Evolutionary conservation across 768 basidiomycete genomes (phyloP).

Genomic region (Hemileccinum impolitum): DNA sequence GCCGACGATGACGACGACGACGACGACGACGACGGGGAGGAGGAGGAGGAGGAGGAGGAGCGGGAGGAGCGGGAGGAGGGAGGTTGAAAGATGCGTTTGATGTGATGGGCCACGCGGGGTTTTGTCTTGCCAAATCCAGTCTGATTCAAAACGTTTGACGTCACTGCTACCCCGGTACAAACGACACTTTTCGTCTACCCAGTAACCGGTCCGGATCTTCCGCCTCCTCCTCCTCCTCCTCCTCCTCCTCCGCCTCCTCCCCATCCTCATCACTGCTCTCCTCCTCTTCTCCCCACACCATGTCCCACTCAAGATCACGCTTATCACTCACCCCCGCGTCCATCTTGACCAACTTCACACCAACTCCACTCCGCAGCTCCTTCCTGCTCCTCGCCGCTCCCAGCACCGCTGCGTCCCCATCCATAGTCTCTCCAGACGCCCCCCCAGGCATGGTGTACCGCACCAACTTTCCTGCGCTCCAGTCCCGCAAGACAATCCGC

Average conservation of each 20-base stretch:
- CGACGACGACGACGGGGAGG: conserved; percentile 8
- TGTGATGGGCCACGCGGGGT: conserved; percentile 15
- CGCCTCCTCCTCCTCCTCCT: conserved; percentile 42
- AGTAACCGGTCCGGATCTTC: conserved; percentile 38
- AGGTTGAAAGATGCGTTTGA: conserved; percentile 1
- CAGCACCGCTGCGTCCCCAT: conserved; percentile 50
- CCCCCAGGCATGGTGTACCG: conserved; percentile 63
- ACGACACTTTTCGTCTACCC: conserved; percentile 50
- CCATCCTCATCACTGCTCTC: conserved; percentile 41
- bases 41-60: not conserved
- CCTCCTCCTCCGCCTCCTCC: conserved; percentile 25
- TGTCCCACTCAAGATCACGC: conserved; percentile 41
- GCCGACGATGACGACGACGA: conserved; percentile 8
- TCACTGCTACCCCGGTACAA: conserved; percentile 33
- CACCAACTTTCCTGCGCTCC: conserved; percentile 71
- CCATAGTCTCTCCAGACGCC: conserved; percentile 6
- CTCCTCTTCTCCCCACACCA: conserved; percentile 28
- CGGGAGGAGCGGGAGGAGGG: not conserved
- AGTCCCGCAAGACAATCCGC: conserved; percentile 79
- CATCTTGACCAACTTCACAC: conserved; percentile 58
- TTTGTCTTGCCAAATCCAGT: conserved; percentile 20
- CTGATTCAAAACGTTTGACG: conserved; percentile 20
- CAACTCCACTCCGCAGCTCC: conserved; percentile 53
- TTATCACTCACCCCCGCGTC: conserved; percentile 36
- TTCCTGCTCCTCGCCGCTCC: conserved; percentile 50